Conservation (phyloP, 2,329 filamentous ascomycete genomes). For the Alternaria solani region DNA sequence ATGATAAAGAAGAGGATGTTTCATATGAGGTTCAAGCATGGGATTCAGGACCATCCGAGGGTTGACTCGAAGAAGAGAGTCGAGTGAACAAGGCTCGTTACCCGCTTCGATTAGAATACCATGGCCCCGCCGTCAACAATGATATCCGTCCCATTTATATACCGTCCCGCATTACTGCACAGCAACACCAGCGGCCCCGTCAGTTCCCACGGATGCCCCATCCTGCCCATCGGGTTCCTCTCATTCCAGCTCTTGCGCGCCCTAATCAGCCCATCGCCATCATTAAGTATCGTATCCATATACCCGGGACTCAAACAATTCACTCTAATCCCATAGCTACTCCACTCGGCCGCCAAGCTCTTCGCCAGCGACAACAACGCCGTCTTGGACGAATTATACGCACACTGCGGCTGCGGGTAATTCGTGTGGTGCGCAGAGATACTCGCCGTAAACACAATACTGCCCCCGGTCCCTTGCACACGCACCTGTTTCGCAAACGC, state of each 20-base stretch:
- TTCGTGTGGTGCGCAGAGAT: slow-evolving; percentile 75
- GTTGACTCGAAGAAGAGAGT: too few species aligned
- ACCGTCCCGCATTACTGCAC: slow-evolving; percentile 67
- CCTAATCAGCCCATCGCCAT: slow-evolving; percentile 65
- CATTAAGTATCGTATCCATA: slow-evolving; percentile 79
- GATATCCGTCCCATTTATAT: slow-evolving; percentile 74
- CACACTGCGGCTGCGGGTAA: slow-evolving; percentile 74
- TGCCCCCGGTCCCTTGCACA: slow-evolving; percentile 60
- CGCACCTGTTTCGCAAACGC: slow-evolving; percentile 61
- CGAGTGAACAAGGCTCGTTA: too few species aligned
- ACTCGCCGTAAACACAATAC: slow-evolving; percentile 71
- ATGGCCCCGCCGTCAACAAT: slow-evolving; percentile 65
- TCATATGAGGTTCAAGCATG: too few species aligned
- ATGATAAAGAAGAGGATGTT: too few species aligned
- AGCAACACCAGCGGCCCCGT: slow-evolving; percentile 69
- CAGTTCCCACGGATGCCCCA: slow-evolving; percentile 70
- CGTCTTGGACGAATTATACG: slow-evolving; percentile 77
- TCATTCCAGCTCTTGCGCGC: slow-evolving; percentile 65
- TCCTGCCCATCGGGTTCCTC: slow-evolving; percentile 69
- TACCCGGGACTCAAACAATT: slow-evolving; percentile 78
- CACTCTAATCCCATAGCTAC: slow-evolving; percentile 71
- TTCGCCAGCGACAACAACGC: slow-evolving; percentile 70
- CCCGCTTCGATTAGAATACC: slow-evolving; percentile 33
- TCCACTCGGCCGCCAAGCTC: slow-evolving; percentile 77
- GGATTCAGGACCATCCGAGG: too few species aligned